phyloP scores from a whole-genome alignment of 306 rosid species.

The Fragaria iinumae region DNA sequence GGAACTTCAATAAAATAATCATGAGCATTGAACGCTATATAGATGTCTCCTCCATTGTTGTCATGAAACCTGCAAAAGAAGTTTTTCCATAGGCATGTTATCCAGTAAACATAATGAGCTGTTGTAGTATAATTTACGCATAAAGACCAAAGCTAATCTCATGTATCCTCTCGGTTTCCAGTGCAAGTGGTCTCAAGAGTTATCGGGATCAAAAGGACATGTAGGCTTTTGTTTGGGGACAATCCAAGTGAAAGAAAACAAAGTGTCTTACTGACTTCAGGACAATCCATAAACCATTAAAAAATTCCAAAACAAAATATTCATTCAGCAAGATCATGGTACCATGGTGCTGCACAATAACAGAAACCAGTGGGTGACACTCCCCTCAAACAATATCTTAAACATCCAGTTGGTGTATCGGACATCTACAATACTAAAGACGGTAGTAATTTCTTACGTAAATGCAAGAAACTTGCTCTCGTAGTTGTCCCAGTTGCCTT shows the following conservation, averaged over 20 bases:
- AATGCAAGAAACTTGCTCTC: slow-evolving; percentile 94
- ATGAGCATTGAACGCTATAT: slow-evolving; percentile 90
- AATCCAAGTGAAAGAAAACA: not conserved
- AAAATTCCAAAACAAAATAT: not conserved
- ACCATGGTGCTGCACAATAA: not conserved
- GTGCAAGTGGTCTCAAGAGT: not conserved
- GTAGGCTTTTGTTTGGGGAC: not conserved
- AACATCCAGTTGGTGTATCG: not conserved
- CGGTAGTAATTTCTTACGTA: slow-evolving; percentile 56
- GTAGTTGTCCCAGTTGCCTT: slow-evolving; percentile 72
- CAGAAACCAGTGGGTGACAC: not conserved
- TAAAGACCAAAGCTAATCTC: not conserved
- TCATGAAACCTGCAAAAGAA: slow-evolving; percentile 72
- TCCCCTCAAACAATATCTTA: not conserved
- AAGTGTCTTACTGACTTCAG: not conserved
- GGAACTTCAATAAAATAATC: slow-evolving; percentile 49
- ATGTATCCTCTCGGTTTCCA: not conserved
- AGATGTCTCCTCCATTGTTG: slow-evolving; percentile 63
- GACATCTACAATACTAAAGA: not conserved
- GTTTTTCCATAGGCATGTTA: not conserved
- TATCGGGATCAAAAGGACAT: not conserved
- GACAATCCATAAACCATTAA: not conserved
- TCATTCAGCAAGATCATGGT: not conserved
- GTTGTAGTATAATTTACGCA: not conserved
- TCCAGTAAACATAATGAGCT: not conserved